Conservation (phyloP, 257 asterid species). For the Knoxia roxburghii region DNA sequence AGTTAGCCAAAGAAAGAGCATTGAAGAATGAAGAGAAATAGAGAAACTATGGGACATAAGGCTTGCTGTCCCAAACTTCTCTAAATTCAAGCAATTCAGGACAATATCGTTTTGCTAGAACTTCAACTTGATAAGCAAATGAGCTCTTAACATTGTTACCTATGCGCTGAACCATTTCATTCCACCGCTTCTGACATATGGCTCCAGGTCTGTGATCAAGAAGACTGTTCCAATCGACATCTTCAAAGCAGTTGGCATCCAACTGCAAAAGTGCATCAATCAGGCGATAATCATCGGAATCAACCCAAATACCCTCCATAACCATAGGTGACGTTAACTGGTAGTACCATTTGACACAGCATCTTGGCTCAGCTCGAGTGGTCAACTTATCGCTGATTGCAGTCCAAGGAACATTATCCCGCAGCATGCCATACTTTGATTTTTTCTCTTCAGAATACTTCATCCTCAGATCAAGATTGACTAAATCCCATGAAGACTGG, state of each 20-base stretch:
- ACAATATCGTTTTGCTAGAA: slow-evolving; percentile 22
- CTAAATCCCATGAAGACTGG: slow-evolving; percentile 26
- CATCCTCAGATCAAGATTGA: slow-evolving; percentile 23
- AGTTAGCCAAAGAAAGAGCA: too few species aligned
- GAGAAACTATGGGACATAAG: too few species aligned
- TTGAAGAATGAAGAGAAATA: too few species aligned
- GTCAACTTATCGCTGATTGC: slow-evolving; percentile 23
- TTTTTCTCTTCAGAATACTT: slow-evolving; percentile 24
- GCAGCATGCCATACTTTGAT: slow-evolving; percentile 29
- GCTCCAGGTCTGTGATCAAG: slow-evolving; percentile 29
- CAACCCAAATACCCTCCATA: slow-evolving; percentile 23
- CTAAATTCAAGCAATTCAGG: slow-evolving; percentile 6
- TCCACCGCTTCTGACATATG: slow-evolving; percentile 27
- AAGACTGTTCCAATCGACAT: slow-evolving; percentile 31
- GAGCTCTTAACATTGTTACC: slow-evolving; percentile 21
- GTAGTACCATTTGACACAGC: slow-evolving; percentile 30
- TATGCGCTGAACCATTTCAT: slow-evolving; percentile 30
- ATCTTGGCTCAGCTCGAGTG: slow-evolving; percentile 16
- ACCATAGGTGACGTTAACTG: slow-evolving; percentile 31
- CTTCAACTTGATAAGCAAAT: slow-evolving; percentile 26
- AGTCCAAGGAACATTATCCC: slow-evolving; percentile 30
- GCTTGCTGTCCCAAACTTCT: too few species aligned
- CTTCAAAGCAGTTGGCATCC: slow-evolving; percentile 28
- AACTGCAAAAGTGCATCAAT: slow-evolving; percentile 21
- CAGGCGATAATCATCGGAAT: slow-evolving; percentile 28